A percentile compares a stretch with the other conserved stretches of the same genome.
Conservation (phyloP, 2,329 filamentous ascomycete species). For the Graphiopsis chlorocephala region DNA sequence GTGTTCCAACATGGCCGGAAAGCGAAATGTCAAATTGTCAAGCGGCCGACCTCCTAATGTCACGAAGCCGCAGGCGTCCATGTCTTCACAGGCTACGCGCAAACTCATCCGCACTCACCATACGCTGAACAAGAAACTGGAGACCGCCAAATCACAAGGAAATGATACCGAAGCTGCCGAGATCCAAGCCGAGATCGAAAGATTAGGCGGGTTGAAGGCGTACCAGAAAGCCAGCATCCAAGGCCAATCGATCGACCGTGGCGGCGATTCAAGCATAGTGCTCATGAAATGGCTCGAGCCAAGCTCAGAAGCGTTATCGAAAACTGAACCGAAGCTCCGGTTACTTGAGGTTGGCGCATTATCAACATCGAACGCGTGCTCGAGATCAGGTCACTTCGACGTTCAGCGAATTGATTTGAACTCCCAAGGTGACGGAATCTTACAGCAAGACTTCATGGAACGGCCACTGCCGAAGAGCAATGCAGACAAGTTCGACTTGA, state of each 20-base stretch:
- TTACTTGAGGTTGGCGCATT: conserved; percentile 89
- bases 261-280: conserved; percentile 61
- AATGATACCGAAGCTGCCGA: conserved; percentile 40
- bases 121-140: conserved; percentile 56
- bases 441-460: conserved; percentile 92
- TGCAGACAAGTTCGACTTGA: conserved; percentile 70
- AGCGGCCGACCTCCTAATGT: conserved; percentile 46
- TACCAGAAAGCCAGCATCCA: conserved; percentile 64
- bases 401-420: conserved; percentile 86
- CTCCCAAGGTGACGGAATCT: conserved; percentile 76
- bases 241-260: conserved; percentile 58
- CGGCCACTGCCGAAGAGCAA: conserved; percentile 63
- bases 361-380: conserved; percentile 81
- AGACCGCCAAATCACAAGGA: conserved; percentile 47
- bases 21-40: conserved; percentile 33
- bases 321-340: conserved; percentile 40
- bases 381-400: conserved; percentile 65
- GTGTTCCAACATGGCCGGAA: not conserved
- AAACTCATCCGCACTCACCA: conserved; percentile 61
- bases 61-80: conserved; percentile 36
- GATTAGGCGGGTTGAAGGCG: conserved; percentile 56
- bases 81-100: conserved; percentile 58
- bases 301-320: conserved; percentile 5
- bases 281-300: conserved; percentile 57
- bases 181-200: conserved; percentile 51